A percentile compares a stretch with the other conserved stretches of the same genome.
phyloP scores from a whole-genome alignment of 257 asterid species.

The Solanum neorickii region DNA sequence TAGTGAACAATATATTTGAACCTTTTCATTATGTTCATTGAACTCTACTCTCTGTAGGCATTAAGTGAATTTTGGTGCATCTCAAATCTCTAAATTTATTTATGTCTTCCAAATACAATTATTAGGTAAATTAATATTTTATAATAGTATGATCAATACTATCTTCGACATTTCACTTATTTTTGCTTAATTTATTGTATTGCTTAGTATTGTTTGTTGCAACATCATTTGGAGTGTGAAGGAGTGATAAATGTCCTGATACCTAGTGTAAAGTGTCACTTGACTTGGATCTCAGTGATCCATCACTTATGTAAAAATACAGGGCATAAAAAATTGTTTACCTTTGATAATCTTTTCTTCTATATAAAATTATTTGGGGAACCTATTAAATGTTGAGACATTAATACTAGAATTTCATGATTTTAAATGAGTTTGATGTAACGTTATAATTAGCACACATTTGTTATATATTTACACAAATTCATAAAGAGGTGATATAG shows the following conservation, averaged over 20 bases:
- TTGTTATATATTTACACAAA: too few species aligned
- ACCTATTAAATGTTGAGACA: too few species aligned
- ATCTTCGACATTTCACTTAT: not conserved
- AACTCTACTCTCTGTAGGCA: not conserved
- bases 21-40: too few species aligned
- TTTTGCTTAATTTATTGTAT: not conserved
- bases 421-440: too few species aligned
- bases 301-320: not conserved
- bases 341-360: too few species aligned
- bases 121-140: not conserved
- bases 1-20: too few species aligned
- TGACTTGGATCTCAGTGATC: not conserved
- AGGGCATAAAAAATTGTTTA: too few species aligned
- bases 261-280: not conserved
- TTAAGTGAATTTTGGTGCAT: not conserved
- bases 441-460: too few species aligned
- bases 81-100: not conserved
- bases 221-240: not conserved
- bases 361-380: too few species aligned
- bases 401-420: not conserved
- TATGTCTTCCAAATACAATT: not conserved
- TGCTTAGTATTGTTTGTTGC: not conserved
- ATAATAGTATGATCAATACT: not conserved
- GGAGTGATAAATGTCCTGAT: not conserved
- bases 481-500: too few species aligned